These are phyloP conservation scores for Citrus glauca DNA, from an alignment of 345 rosid genomes.

Conservation along the genomic window DNA sequence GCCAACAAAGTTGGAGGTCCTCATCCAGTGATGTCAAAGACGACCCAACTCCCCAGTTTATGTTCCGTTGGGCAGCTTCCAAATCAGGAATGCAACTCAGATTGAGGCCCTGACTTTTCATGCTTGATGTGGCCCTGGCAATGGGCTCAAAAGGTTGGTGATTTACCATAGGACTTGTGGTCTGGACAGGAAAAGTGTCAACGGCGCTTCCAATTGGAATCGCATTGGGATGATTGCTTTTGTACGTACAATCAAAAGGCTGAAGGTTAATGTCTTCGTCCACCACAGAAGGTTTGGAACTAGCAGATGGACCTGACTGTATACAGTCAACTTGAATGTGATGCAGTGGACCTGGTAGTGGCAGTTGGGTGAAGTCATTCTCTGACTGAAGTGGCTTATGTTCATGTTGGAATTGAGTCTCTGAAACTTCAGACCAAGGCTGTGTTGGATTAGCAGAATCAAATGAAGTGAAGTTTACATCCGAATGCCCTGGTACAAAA, in stretches of 20 bases:
- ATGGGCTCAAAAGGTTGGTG: conserved; percentile 32
- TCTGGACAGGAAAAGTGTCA: conserved; percentile 30
- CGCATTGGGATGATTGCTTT: conserved; percentile 22
- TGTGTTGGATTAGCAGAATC: conserved; percentile 34
- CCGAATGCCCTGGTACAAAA: conserved; percentile 26
- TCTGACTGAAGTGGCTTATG: conserved; percentile 31
- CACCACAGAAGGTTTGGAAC: conserved; percentile 25
- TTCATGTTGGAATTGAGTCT: conserved; percentile 42
- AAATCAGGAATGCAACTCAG: conserved; percentile 29
- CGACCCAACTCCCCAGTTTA: conserved; percentile 29
- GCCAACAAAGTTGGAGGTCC: conserved; percentile 46
- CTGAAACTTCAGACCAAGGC: conserved; percentile 56
- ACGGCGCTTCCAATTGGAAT: conserved; percentile 15
- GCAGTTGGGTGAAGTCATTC: conserved; percentile 40
- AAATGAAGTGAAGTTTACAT: conserved; percentile 33
- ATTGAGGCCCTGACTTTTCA: conserved; percentile 37
- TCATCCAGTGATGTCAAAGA: conserved; percentile 39
- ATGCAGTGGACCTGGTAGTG: conserved; percentile 29
- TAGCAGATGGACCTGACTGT: conserved; percentile 20
- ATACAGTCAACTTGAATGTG: conserved; percentile 18
- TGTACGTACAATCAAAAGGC: conserved; percentile 34
- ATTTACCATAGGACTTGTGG: conserved; percentile 19
- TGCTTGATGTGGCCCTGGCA: conserved; percentile 25
- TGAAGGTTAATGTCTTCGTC: conserved; percentile 29
- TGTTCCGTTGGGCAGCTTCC: conserved; percentile 32